Evolutionary conservation across 2,329 filamentous ascomycete genomes (phyloP), one percentile per base, ranked within the genome.

Genomic region (Fusarium succisae): DNA sequence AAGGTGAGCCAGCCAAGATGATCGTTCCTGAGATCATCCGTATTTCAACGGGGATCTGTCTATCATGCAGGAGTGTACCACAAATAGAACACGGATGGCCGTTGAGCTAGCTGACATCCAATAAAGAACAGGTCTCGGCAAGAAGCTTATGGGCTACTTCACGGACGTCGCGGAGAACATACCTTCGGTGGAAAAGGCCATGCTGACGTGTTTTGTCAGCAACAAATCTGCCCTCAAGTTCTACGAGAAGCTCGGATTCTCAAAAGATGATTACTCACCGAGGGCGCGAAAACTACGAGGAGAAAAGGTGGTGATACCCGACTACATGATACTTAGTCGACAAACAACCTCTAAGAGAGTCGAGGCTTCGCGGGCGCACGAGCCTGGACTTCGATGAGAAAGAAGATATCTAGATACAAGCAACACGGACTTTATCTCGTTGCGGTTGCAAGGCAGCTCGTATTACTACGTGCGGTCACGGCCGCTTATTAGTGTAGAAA

Each of bases 201-300:
- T 95, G 93, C 83, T 95, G 77, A 94, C 92, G 3, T 93, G 92
- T 77, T 94, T 94, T 78, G 81, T 87, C 58, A 85, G 86, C 69
- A 95, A 95, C 78, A 73, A 81, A 38, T 81, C 81, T 6, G 93
- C 88, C 0, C 82, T 88, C 45, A 78, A 74, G 6, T 92, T 94
- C 75, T 95, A 95, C 81, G 80, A 84, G 53, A 87, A 84, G 69
- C 80, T 90, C 18, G 92, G 92, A 0, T 92, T 89, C 77, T 81
- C 72, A 43, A 84, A 81, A 50, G 90, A 92, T 74, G 85, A 84
- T 14, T 87, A 85, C 55, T 91, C 90, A 20, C 91, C 90, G 1
- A 78, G 79, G 41, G 84, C 87, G 39, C 84, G 87, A 70, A 85
- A 83, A 65, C 80, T 92, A 67, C 83, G 90, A 11, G 85, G 84